These are phyloP conservation scores for Cercospora sojina DNA, from an alignment of 2,329 filamentous ascomycete species.

Conservation along the genomic window DNA sequence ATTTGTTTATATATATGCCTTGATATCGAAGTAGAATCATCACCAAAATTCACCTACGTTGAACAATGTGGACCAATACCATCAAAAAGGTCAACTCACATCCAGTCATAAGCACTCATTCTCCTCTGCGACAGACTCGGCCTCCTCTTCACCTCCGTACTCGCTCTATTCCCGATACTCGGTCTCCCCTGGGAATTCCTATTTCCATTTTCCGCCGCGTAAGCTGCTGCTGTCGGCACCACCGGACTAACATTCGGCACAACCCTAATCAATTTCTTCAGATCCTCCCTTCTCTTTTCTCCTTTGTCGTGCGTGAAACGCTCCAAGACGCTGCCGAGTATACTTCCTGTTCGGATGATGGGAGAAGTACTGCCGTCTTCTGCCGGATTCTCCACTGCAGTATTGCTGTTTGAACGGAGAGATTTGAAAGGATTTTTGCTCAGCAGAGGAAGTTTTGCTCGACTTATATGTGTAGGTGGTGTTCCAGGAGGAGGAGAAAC, in stretches of 20 bases:
- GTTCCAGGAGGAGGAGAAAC: constrained; percentile 15
- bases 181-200: constrained; percentile 2
- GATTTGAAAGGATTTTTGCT: neutral
- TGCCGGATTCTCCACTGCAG: neutral
- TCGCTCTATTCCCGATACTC: neutral
- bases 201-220: neutral
- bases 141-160: neutral
- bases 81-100: no score
- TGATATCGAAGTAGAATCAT: no score
- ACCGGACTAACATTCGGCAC: constrained; percentile 21
- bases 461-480: neutral
- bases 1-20: neutral
- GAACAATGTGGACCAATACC: no score
- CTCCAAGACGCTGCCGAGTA: constrained; percentile 25
- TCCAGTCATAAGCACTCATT: constrained; percentile 8
- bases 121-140: constrained; percentile 6
- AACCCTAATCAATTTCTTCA: constrained; percentile 38
- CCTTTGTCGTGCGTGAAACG: constrained; percentile 29
- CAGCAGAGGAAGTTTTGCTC: neutral
- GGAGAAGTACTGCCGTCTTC: neutral
- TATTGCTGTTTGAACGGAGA: neutral
- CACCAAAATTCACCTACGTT: no score
- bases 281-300: constrained; percentile 34
- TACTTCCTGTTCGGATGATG: constrained; percentile 11
- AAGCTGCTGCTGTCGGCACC: neutral